phyloP scores from a whole-genome alignment of 176 grass and related monocot species.

The Poa annua region DNA sequence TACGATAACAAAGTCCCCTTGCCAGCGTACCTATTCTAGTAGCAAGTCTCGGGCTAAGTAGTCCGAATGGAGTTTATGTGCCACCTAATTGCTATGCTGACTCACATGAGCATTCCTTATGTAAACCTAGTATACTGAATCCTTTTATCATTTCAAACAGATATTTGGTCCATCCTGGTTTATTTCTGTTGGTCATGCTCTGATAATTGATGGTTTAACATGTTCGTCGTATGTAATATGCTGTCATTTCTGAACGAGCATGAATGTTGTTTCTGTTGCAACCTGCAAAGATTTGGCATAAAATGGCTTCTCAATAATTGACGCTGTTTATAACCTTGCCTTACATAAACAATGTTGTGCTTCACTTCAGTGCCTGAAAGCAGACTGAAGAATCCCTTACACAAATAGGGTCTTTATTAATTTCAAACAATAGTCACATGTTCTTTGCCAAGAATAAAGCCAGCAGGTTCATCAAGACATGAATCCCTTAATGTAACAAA shows the following conservation, averaged over 20 bases:
- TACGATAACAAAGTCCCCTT: conserved; percentile 45
- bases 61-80: neutral
- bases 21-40: too few relatives aligned
- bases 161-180: neutral
- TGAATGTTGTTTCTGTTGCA: neutral
- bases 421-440: too few relatives aligned
- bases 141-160: neutral
- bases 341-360: neutral
- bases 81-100: neutral
- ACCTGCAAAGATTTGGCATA: neutral
- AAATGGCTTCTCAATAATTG: neutral
- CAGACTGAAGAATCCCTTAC: neutral
- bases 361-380: neutral
- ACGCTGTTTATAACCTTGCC: neutral
- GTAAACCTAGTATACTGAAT: neutral
- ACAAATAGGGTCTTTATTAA: too few relatives aligned
- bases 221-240: neutral
- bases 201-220: neutral
- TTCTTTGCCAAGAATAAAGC: too few relatives aligned
- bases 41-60: neutral
- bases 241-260: neutral
- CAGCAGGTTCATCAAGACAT: neutral
- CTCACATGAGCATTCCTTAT: neutral
- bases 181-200: neutral
- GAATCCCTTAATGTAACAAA: neutral